These are phyloP conservation scores for Oidium heveae DNA, from an alignment of 2,329 filamentous ascomycete genomes.

Conservation along the genomic window DNA sequence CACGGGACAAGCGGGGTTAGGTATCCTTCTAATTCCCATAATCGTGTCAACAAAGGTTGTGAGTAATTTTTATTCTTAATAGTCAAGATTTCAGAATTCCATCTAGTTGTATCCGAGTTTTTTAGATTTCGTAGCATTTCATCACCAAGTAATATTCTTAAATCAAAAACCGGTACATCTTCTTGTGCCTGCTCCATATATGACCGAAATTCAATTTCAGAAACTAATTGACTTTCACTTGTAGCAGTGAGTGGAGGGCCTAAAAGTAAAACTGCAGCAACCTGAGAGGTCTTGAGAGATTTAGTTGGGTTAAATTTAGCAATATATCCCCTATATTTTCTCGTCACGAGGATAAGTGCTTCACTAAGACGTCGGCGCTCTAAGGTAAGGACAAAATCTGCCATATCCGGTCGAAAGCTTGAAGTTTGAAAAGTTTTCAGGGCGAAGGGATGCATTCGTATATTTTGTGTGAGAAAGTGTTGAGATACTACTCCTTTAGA, in stretches of 20 bases:
- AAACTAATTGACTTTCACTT: conserved; percentile 1
- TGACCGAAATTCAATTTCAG: conserved; percentile 10
- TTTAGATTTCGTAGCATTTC: conserved; percentile 19
- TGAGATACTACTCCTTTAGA: background rate
- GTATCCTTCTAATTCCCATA: conserved; percentile 36
- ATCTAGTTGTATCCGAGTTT: conserved; percentile 2
- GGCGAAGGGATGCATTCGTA: background rate
- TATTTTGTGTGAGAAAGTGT: conserved; percentile 1
- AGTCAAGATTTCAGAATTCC: conserved; percentile 16
- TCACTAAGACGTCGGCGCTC: conserved; percentile 23
- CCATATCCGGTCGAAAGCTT: conserved; percentile 29
- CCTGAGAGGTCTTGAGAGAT: conserved; percentile 4
- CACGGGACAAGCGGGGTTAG: conserved; percentile 9
- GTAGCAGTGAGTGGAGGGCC: background rate
- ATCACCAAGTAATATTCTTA: conserved; percentile 24
- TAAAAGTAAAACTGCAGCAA: background rate
- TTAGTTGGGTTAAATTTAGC: conserved; percentile 13
- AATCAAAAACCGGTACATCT: conserved; percentile 25
- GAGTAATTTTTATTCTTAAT: conserved; percentile 18
- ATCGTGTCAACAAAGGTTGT: conserved; percentile 20
- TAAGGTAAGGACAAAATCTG: conserved; percentile 22
- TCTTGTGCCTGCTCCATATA: conserved; percentile 12
- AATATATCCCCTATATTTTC: conserved; percentile 17
- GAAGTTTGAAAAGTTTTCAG: background rate
- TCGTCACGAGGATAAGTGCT: conserved; percentile 19